Conservation (phyloP, 176 grass and related monocot genomes). For the Dendrocalamus sinicus region DNA sequence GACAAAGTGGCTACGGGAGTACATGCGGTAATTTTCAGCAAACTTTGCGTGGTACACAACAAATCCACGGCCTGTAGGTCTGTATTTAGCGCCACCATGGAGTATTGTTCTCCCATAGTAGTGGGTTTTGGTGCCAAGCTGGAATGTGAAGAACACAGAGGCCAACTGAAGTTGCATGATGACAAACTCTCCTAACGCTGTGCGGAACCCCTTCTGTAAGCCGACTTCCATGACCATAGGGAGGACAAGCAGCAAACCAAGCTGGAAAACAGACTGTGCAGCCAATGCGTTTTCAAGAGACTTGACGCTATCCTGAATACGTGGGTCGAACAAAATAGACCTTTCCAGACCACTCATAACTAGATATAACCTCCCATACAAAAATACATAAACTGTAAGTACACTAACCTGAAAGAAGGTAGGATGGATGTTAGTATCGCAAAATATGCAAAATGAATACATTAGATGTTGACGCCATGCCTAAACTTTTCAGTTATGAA, state of each 20-base stretch:
- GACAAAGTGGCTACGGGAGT: conserved; percentile 91
- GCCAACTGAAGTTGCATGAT: conserved; percentile 93
- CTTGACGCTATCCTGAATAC: conserved; percentile 44
- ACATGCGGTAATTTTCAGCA: conserved; percentile 86
- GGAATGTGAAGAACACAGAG: conserved; percentile 89
- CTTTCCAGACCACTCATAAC: conserved; percentile 92
- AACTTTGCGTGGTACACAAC: conserved; percentile 89
- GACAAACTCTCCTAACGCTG: conserved; percentile 81
- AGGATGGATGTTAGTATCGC: conserved; percentile 31
- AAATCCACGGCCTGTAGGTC: conserved; percentile 82
- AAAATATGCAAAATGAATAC: conserved; percentile 30
- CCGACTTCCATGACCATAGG: conserved; percentile 96
- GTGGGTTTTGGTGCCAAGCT: conserved; percentile 89
- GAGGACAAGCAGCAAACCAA: conserved; percentile 78
- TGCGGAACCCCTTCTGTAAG: conserved; percentile 87
- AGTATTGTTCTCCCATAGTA: conserved; percentile 93
- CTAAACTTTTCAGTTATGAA: neutral
- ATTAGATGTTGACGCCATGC: neutral
- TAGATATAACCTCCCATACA: conserved; percentile 91
- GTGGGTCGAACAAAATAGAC: conserved; percentile 78
- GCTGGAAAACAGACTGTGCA: conserved; percentile 81
- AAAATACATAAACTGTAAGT: conserved; percentile 88
- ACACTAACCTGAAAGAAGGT: conserved; percentile 74
- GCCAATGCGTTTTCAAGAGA: conserved; percentile 87
- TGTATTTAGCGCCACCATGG: conserved; percentile 88